Conservation (phyloP, 495 filamentous ascomycete species). For the Penicillium cinerascens region DNA sequence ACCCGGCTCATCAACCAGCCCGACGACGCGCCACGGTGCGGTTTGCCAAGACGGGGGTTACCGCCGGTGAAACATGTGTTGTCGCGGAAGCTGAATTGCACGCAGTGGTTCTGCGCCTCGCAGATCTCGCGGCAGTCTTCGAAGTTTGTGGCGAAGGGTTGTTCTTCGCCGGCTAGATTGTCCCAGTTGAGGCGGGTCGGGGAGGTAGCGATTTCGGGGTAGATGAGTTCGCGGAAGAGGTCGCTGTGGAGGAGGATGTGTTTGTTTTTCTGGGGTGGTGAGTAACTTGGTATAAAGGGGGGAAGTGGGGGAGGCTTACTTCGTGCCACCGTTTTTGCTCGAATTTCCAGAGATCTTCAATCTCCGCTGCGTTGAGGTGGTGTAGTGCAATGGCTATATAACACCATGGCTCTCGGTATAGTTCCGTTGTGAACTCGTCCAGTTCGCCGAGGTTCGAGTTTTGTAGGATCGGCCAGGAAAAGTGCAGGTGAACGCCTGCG, state of each 20-base stretch:
- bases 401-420: slow-evolving; percentile 51
- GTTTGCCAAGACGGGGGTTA: slow-evolving; percentile 32
- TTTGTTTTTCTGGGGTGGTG: slow-evolving; percentile 25
- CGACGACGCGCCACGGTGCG: slow-evolving; percentile 25
- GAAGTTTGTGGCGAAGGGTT: slow-evolving; percentile 26
- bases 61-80: slow-evolving; percentile 31
- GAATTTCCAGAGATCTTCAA: slow-evolving; percentile 39
- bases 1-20: slow-evolving; percentile 37
- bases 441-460: slow-evolving; percentile 44
- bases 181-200: slow-evolving; percentile 40
- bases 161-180: slow-evolving; percentile 40
- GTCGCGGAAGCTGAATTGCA: slow-evolving; percentile 36
- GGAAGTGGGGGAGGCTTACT: slow-evolving; percentile 17
- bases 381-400: slow-evolving; percentile 55
- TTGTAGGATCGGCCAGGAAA: slow-evolving; percentile 51
- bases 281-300: not conserved
- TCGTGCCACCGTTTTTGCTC: slow-evolving; percentile 38
- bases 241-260: slow-evolving; percentile 40
- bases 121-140: slow-evolving; percentile 37
- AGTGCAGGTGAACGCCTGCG: slow-evolving; percentile 46
- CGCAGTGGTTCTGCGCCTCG: slow-evolving; percentile 24
- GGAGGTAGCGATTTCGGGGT: slow-evolving; percentile 30
- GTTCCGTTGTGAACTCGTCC: slow-evolving; percentile 37
- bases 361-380: slow-evolving; percentile 40
- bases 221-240: slow-evolving; percentile 43